phyloP scores from a whole-genome alignment of 208 protist species.

The Trypanosoma mega region DNA sequence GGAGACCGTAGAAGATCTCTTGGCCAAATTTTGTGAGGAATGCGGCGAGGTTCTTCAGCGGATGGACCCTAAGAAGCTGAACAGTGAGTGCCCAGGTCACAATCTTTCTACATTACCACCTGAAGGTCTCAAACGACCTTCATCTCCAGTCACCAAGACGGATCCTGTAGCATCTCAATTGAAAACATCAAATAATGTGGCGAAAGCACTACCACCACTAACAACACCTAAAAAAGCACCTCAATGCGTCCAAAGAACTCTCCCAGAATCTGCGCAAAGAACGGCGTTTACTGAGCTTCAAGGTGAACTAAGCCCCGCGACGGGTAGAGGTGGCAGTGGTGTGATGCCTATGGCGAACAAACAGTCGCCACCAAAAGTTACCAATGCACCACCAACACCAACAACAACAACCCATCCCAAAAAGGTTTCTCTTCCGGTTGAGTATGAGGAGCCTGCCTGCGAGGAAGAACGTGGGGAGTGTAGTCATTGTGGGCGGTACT shows the following conservation, averaged over 20 bases:
- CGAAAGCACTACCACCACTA: too few relatives aligned
- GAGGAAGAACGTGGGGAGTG: slow-evolving; percentile 45
- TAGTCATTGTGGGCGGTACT: slow-evolving; percentile 71
- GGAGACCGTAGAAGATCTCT: slow-evolving; percentile 36
- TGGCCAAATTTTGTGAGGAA: slow-evolving; percentile 74
- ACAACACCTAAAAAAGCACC: too few relatives aligned
- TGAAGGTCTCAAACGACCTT: background rate
- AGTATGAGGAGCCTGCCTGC: slow-evolving; percentile 17
- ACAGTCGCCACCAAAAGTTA: too few relatives aligned
- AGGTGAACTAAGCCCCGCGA: too few relatives aligned
- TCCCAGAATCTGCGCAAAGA: too few relatives aligned
- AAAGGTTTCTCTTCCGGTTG: background rate
- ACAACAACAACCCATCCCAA: background rate
- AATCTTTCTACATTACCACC: slow-evolving; percentile 19
- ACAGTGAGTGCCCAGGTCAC: slow-evolving; percentile 1
- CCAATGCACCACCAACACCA: slow-evolving; percentile 3
- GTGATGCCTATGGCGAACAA: too few relatives aligned
- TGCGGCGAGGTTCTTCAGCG: slow-evolving; percentile 67
- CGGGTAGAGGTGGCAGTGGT: too few relatives aligned
- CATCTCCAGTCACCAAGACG: background rate
- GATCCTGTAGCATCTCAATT: background rate
- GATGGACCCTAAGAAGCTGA: background rate
- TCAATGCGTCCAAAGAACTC: too few relatives aligned
- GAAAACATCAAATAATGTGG: background rate
- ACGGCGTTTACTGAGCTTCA: too few relatives aligned